phyloP scores from a whole-genome alignment of 2,329 filamentous ascomycete species.

The Diaporthe amygdali region DNA sequence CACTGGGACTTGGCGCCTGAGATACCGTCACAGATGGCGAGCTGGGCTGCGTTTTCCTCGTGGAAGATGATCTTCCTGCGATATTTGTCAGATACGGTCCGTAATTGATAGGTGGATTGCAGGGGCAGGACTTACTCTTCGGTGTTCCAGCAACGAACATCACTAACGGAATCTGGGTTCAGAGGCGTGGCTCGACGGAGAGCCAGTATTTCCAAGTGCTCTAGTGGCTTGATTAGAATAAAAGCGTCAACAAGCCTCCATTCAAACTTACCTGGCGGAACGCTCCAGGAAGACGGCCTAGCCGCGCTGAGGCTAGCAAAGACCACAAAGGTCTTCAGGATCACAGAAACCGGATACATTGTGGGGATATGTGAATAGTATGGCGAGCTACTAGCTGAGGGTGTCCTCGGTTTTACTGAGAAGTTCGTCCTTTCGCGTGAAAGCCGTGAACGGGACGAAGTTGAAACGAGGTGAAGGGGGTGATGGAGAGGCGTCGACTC shows the following conservation, averaged over 20 bases:
- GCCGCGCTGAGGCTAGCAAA: conserved; percentile 35
- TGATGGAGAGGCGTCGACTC: background rate
- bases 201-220: conserved; percentile 50
- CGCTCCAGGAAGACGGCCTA: conserved; percentile 24
- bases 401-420: background rate
- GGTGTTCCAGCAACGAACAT: conserved; percentile 46
- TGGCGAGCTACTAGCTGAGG: background rate
- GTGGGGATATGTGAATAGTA: conserved; percentile 22
- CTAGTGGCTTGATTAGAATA: background rate
- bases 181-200: conserved; percentile 44
- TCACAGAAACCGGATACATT: conserved; percentile 39
- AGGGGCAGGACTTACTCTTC: conserved; percentile 40
- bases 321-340: conserved; percentile 38
- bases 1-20: conserved; percentile 49
- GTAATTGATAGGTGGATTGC: background rate
- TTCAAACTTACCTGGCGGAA: conserved; percentile 19
- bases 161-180: conserved; percentile 46
- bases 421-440: background rate
- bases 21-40: conserved; percentile 64
- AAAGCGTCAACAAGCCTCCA: too few species aligned
- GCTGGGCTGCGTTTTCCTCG: conserved; percentile 64
- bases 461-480: background rate
- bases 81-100: conserved; percentile 9
- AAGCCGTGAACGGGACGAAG: background rate
- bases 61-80: conserved; percentile 50